These are phyloP conservation scores for Wallacemonas collosoma DNA, from an alignment of 208 protist genomes.

Conservation along the genomic window DNA sequence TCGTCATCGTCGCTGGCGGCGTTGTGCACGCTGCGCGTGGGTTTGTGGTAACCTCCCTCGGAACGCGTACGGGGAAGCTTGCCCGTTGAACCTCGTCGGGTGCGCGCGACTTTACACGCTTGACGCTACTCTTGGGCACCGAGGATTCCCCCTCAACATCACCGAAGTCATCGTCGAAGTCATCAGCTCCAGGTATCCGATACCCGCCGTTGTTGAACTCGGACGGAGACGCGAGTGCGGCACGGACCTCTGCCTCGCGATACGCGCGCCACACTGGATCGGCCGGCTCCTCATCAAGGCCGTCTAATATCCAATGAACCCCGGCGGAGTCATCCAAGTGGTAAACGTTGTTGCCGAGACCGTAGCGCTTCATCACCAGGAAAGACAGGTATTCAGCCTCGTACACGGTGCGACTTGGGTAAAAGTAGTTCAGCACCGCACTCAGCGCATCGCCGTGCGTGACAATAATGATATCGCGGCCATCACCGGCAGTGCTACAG, in stretches of 20 bases:
- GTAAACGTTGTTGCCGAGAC: constrained; percentile 31
- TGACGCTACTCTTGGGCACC: constrained; percentile 15
- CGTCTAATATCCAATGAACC: constrained; percentile 66
- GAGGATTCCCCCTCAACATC: not conserved
- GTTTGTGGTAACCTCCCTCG: not conserved
- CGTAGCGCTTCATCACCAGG: constrained; percentile 55
- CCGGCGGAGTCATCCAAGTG: constrained; percentile 46
- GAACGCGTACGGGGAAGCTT: not conserved
- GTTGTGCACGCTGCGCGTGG: not conserved
- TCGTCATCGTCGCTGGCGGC: not conserved
- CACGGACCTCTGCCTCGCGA: not conserved
- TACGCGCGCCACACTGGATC: constrained; percentile 19
- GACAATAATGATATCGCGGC: constrained; percentile 54
- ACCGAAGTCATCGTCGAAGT: constrained; percentile 17
- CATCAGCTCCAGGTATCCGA: not conserved
- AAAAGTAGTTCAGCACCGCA: constrained; percentile 57
- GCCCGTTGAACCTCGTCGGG: not conserved
- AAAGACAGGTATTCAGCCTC: constrained; percentile 77
- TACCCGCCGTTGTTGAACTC: constrained; percentile 6
- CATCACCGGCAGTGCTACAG: constrained; percentile 5
- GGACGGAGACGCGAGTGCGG: not conserved
- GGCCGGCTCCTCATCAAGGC: constrained; percentile 35
- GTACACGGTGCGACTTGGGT: constrained; percentile 74
- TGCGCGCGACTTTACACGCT: constrained; percentile 1
- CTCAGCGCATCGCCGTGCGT: constrained; percentile 83